Base-by-base conservation (phyloP, 495 filamentous ascomycete species). In the Pyronema domesticum region DNA sequence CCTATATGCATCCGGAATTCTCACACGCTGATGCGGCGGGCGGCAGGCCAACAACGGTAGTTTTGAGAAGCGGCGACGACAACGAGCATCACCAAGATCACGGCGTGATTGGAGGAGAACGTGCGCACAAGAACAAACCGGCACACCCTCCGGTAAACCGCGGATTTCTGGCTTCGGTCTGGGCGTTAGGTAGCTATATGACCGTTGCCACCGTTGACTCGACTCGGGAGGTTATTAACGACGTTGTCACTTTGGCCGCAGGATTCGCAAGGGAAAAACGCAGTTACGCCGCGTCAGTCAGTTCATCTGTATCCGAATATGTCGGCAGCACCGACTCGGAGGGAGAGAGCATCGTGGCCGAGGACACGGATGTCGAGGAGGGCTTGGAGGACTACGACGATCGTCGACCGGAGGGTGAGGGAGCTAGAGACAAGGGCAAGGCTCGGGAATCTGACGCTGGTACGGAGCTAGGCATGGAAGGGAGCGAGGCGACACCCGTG, bases 301-400 rank as follows among this genome's bases (percentile, higher is more conserved):
- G 48, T 11, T 35, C 23, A n/a, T 51, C 48, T 13, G 48, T 3
- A 15, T 55, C 59, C 0, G 59, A 65, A 9, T 56, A 35, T 14
- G 47, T 46, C 40, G 60, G 57, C 34, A 57, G 57, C 34, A 57
- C 46, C 10, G 67, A 63, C 13, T 68, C 66, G 3, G 69, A 71
- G 19, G 69, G 68, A 51, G 70, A 72, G 3, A 30, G 23, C 34
- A 57, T 43, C 10, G 67, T 62, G 11, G 67, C 66, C 1, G 69
- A 71, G 23, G 69, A 69, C 50, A 69, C 71, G 3, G 67, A 72
- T 17, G 71, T 72, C 48, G 72, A 74, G 44, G 65, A 62, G 11
- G 71, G 48, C 1, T 3, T 14, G 30, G 23, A 37, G 48, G 34
- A 37, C 9, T 51, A 13, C 13, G 48, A 34, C 30, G 39, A 17